A percentile compares a stretch with the other conserved stretches of the same genome.
phyloP scores from a whole-genome alignment of 371 early-diverging fungal species.

The Saksenaea vasiformis region DNA sequence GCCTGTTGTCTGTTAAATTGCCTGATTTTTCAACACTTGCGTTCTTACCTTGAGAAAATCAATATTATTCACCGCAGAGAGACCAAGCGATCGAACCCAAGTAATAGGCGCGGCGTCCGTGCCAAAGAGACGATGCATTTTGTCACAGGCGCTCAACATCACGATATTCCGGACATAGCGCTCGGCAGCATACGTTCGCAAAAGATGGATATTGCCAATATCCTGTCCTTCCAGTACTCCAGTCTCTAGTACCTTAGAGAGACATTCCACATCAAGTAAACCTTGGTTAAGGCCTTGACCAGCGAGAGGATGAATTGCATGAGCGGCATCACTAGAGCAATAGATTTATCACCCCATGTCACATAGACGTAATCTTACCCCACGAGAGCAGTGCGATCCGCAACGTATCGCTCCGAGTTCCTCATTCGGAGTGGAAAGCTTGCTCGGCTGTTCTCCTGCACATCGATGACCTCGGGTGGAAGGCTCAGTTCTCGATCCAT shows the following conservation, averaged over 20 bases:
- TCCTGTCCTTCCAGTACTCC: conserved; percentile 79
- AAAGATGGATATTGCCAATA: conserved; percentile 65
- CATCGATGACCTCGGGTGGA: conserved; percentile 68
- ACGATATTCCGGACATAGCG: conserved; percentile 80
- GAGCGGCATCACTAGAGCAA: conserved; percentile 88
- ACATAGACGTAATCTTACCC: conserved; percentile 54
- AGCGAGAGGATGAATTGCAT: conserved; percentile 94
- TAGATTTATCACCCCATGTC: neutral
- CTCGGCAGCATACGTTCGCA: conserved; percentile 75
- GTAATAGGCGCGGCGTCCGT: conserved; percentile 63
- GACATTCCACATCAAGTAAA: conserved; percentile 78
- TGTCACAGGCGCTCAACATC: conserved; percentile 86
- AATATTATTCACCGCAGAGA: conserved; percentile 63
- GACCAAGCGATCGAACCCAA: conserved; percentile 68
- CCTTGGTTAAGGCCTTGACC: conserved; percentile 97
- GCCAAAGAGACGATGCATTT: conserved; percentile 75
- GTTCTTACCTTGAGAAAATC: conserved; percentile 60
- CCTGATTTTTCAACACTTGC: neutral
- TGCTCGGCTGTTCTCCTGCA: conserved; percentile 72
- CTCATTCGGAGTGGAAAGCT: conserved; percentile 86
- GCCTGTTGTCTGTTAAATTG: conserved; percentile 40
- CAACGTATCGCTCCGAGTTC: conserved; percentile 75
- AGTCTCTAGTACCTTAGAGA: conserved; percentile 62
- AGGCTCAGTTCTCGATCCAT: conserved; percentile 29
- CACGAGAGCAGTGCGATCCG: conserved; percentile 83